Percentiles rank a stretch among this genome's conserved stretches.
Conservation (phyloP, 805 yeast genomes). For the Yarrowia divulgata region DNA sequence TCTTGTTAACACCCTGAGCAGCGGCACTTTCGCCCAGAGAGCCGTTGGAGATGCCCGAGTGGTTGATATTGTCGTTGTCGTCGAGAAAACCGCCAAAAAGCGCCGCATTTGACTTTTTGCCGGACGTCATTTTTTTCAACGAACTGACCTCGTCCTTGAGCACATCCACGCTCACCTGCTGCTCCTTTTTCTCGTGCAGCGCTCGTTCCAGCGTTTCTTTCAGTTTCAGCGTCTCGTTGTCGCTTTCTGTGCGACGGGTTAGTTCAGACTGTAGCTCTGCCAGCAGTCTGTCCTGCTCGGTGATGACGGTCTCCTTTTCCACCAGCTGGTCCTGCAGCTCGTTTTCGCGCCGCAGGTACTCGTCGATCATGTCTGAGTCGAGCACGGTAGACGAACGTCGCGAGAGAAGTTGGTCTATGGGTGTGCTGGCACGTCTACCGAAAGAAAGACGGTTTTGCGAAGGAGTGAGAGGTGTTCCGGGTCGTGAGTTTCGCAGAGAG, state of each 20-base stretch:
- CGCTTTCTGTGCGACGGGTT: background rate
- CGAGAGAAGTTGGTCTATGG: conserved; percentile 21
- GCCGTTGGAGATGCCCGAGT: conserved; percentile 14
- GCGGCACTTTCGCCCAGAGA: conserved; percentile 28
- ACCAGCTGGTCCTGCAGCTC: conserved; percentile 49
- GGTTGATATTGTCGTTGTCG: conserved; percentile 35
- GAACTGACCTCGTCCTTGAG: conserved; percentile 43
- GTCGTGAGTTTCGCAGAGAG: background rate
- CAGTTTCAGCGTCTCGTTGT: conserved; percentile 38
- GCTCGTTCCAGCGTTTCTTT: conserved; percentile 43
- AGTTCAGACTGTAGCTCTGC: conserved; percentile 41
- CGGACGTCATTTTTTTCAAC: conserved; percentile 32
- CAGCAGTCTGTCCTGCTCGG: conserved; percentile 42
- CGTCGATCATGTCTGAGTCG: conserved; percentile 41
- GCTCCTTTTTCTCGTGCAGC: conserved; percentile 44
- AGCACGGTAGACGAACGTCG: conserved; percentile 17
- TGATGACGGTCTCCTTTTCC: conserved; percentile 46
- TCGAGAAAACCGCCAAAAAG: conserved; percentile 33
- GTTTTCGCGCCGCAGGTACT: conserved; percentile 48
- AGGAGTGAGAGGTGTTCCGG: conserved; percentile 11
- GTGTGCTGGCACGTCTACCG: conserved; percentile 15
- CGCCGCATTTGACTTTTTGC: background rate
- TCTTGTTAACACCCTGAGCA: conserved; percentile 9
- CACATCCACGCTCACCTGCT: conserved; percentile 41
- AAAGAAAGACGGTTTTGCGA: conserved; percentile 7